Evolutionary conservation across 257 asterid genomes (phyloP).

Genomic region (Solanum rostratum): DNA sequence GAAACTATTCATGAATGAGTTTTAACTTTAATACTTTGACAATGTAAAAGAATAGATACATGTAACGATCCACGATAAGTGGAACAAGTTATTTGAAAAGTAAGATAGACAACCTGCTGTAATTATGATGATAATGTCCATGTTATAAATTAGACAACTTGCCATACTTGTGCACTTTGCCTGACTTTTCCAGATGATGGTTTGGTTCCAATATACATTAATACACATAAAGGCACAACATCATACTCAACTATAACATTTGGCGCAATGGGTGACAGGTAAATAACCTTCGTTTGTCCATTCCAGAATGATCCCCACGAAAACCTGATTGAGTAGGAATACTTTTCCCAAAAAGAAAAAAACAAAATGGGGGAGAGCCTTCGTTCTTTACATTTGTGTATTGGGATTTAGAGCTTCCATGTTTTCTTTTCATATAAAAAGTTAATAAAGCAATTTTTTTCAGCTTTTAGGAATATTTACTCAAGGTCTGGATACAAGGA

Average conservation of each 20-base stretch:
- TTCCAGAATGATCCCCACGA: not conserved
- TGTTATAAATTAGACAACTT: too few relatives aligned
- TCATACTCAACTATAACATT: conserved; percentile 85
- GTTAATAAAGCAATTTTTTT: conserved; percentile 2
- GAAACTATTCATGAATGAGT: too few relatives aligned
- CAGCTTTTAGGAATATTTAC: conserved; percentile 95
- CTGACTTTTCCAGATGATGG: conserved; percentile 88
- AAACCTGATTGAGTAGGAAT: not conserved
- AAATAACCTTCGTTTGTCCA: not conserved
- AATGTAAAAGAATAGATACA: too few relatives aligned
- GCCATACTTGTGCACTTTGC: too few relatives aligned
- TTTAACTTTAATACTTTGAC: too few relatives aligned
- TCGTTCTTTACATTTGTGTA: not conserved
- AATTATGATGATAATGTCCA: too few relatives aligned
- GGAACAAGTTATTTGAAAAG: too few relatives aligned
- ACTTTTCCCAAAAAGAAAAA: not conserved
- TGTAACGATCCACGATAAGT: too few relatives aligned
- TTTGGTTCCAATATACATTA: conserved; percentile 87
- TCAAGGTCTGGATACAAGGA: conserved; percentile 98
- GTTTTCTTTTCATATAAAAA: not conserved
- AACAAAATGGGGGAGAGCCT: not conserved
- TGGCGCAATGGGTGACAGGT: conserved; percentile 99
- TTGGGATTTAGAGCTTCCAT: not conserved
- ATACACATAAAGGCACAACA: conserved; percentile 60
- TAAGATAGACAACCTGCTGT: too few relatives aligned